Percentiles rank a stretch among this genome's conserved stretches.
These are phyloP conservation scores for Datisca glomerata DNA, from an alignment of 306 rosid genomes.

Conservation along the genomic window DNA sequence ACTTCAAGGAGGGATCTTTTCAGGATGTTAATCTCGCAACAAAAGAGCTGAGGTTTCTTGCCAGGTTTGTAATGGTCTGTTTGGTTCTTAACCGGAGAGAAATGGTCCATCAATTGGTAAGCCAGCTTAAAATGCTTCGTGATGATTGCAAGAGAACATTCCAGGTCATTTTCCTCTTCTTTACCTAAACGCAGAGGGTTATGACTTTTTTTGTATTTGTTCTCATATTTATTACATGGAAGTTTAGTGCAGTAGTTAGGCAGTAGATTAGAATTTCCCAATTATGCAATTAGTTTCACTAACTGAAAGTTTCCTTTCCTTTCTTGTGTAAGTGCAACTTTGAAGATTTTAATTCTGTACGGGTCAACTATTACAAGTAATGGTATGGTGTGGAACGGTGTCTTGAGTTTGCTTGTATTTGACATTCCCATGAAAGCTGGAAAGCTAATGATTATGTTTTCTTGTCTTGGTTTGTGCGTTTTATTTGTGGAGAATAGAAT, in stretches of 20 bases:
- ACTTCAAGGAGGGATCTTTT: slow-evolving; percentile 73
- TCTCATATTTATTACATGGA: too few species aligned
- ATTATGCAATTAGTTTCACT: background rate
- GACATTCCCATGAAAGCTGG: background rate
- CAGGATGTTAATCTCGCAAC: slow-evolving; percentile 62
- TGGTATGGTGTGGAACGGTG: background rate
- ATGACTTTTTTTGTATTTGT: too few species aligned
- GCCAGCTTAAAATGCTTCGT: slow-evolving; percentile 56
- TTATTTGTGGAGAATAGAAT: background rate
- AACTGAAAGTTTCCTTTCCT: background rate
- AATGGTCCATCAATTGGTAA: slow-evolving; percentile 61
- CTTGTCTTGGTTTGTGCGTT: background rate
- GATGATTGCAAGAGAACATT: slow-evolving; percentile 86
- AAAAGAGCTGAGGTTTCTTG: slow-evolving; percentile 74
- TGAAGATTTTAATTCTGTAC: background rate
- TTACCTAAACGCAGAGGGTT: background rate
- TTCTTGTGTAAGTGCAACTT: background rate
- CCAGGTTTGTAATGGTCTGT: slow-evolving; percentile 77
- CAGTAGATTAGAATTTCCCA: slow-evolving; percentile 6
- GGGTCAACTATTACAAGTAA: background rate
- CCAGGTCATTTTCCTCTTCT: slow-evolving; percentile 29
- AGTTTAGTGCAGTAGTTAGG: background rate
- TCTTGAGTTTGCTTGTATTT: background rate
- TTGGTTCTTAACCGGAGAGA: slow-evolving; percentile 64
- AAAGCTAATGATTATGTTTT: background rate